A percentile compares a stretch with the other conserved stretches of the same genome.
phyloP scores from a whole-genome alignment of 441 rosid species.

The Macaranga tanarius region DNA sequence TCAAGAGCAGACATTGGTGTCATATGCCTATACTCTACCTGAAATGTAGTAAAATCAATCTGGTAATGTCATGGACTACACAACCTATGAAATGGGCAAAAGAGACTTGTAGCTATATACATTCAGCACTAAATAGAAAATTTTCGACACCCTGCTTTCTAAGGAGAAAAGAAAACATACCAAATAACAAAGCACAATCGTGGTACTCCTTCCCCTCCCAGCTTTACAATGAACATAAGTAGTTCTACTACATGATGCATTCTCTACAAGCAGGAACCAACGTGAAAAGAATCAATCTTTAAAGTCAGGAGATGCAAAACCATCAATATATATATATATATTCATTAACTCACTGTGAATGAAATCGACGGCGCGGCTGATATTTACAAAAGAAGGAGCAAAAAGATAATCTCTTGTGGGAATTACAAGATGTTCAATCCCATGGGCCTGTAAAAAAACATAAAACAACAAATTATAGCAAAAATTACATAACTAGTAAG shows the following conservation, averaged over 20 bases:
- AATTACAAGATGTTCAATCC: conserved; percentile 73
- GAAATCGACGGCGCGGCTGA: conserved; percentile 61
- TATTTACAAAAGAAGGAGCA: conserved; percentile 67
- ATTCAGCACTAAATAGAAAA: background rate
- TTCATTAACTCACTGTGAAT: conserved; percentile 52
- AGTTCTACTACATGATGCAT: conserved; percentile 54
- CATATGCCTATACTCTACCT: conserved; percentile 77
- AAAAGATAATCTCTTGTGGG: conserved; percentile 85
- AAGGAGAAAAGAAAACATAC: conserved; percentile 31
- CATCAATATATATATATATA: background rate
- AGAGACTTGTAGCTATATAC: background rate
- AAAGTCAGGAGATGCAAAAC: background rate
- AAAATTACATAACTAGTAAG: background rate
- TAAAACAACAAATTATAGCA: background rate
- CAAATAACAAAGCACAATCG: conserved; percentile 82
- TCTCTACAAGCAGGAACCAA: conserved; percentile 39
- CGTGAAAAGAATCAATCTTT: background rate
- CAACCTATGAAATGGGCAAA: conserved; percentile 7
- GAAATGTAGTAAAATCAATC: conserved; percentile 15
- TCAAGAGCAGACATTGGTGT: conserved; percentile 68
- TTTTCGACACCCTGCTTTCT: background rate
- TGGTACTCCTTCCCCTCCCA: conserved; percentile 83
- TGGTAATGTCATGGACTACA: conserved; percentile 10
- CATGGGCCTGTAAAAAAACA: conserved; percentile 50
- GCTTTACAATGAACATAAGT: conserved; percentile 91